Evolutionary conservation across 2,329 filamentous ascomycete genomes (phyloP).

Genomic region (Blastomyces gilchristii): DNA sequence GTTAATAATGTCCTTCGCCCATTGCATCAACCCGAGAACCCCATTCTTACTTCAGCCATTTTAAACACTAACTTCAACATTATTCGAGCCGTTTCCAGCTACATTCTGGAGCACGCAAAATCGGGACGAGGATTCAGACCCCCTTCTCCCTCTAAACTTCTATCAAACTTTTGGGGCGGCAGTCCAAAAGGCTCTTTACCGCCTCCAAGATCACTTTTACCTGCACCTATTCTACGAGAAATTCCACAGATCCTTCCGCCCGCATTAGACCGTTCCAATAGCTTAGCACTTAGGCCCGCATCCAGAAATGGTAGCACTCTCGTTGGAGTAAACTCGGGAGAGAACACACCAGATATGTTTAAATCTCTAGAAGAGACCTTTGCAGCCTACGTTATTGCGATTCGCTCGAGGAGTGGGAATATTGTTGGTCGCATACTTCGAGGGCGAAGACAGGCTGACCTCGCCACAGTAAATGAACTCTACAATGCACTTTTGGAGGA

Average conservation of each 20-base stretch:
- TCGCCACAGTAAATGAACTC: slow-evolving; percentile 73
- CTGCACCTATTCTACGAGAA: slow-evolving; percentile 31
- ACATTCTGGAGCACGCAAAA: slow-evolving; percentile 53
- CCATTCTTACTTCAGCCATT: slow-evolving; percentile 47
- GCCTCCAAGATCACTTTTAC: slow-evolving; percentile 26
- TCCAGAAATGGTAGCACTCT: slow-evolving; percentile 22
- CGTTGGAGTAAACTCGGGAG: slow-evolving; percentile 41
- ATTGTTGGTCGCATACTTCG: slow-evolving; percentile 70
- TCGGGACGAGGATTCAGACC: slow-evolving; percentile 54
- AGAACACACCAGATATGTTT: slow-evolving; percentile 53
- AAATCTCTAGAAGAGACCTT: slow-evolving; percentile 74
- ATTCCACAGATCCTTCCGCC: slow-evolving; percentile 37
- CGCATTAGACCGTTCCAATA: slow-evolving; percentile 31
- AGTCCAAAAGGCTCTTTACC: slow-evolving; percentile 27
- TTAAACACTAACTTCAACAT: slow-evolving; percentile 70
- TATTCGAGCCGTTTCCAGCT: slow-evolving; percentile 57
- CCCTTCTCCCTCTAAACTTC: slow-evolving; percentile 79
- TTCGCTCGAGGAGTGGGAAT: slow-evolving; percentile 78
- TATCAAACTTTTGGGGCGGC: slow-evolving; percentile 68
- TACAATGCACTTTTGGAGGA: slow-evolving; percentile 83
- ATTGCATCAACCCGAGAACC: slow-evolving; percentile 53
- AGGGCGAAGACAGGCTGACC: slow-evolving; percentile 59
- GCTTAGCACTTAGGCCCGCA: slow-evolving; percentile 34
- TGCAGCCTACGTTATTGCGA: slow-evolving; percentile 66
- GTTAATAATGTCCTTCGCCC: slow-evolving; percentile 62